phyloP scores from a whole-genome alignment of 768 basidiomycete species.

The Sarcodon sp. region DNA sequence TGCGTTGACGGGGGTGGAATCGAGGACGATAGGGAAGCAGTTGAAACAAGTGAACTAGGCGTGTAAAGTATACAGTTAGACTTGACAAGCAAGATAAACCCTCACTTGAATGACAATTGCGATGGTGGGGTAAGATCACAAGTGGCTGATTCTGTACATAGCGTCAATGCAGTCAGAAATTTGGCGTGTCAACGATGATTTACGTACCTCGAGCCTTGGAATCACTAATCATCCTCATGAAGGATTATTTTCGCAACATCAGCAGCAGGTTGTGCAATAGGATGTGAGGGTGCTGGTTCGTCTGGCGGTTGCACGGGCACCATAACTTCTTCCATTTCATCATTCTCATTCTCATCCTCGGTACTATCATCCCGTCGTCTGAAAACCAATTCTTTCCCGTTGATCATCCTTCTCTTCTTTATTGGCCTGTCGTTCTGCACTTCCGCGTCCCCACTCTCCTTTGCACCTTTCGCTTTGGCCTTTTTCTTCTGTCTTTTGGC shows the following conservation, averaged over 20 bases:
- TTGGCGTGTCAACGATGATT: no score
- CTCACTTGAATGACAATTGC: no score
- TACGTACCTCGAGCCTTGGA: no score
- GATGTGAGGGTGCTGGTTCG: conserved; percentile 1
- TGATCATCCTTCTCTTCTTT: conserved; percentile 76
- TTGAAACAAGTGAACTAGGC: no score
- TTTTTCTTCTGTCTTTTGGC: conserved; percentile 93
- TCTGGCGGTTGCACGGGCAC: conserved; percentile 8
- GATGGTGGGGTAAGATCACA: no score
- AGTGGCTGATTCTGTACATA: no score
- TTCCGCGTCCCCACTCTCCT: conserved; percentile 12
- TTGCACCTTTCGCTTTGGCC: conserved; percentile 37
- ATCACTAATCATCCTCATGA: conserved; percentile 33
- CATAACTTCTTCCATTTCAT: conserved; percentile 7
- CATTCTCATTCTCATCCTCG: conserved; percentile 20
- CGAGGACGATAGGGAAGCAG: no score
- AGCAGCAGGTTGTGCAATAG: conserved; percentile 12
- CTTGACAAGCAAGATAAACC: no score
- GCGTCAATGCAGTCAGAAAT: no score
- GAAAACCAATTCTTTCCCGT: conserved; percentile 59
- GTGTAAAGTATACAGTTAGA: no score
- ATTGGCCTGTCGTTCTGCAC: conserved; percentile 26
- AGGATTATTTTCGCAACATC: conserved; percentile 29
- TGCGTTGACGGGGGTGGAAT: no score
- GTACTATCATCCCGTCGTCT: conserved; percentile 37